Conservation (phyloP, 257 asterid species). For the Capsicum pubescens region DNA sequence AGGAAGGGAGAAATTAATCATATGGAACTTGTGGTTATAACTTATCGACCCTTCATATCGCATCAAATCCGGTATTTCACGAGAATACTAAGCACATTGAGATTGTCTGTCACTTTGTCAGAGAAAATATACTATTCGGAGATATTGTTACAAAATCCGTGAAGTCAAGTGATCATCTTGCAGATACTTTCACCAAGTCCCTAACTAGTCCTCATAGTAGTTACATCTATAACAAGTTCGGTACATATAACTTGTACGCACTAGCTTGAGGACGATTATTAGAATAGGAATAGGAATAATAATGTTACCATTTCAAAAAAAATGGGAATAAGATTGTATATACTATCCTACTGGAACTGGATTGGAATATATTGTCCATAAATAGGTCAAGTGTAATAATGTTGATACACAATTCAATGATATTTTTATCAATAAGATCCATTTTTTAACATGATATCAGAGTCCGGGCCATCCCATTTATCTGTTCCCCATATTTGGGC, state of each 20-base stretch:
- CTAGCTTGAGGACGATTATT: background rate
- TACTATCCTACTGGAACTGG: background rate
- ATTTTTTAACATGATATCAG: background rate
- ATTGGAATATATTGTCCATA: background rate
- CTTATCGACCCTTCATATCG: background rate
- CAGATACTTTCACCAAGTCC: background rate
- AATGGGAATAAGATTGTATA: background rate
- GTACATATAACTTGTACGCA: background rate
- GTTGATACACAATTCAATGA: background rate
- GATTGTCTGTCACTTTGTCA: background rate
- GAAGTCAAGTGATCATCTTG: background rate
- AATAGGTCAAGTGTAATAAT: background rate
- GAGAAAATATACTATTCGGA: background rate
- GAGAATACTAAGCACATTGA: background rate
- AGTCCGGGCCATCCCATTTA: background rate
- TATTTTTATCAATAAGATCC: background rate
- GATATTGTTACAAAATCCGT: background rate
- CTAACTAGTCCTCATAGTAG: background rate
- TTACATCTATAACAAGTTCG: background rate
- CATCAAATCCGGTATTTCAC: background rate
- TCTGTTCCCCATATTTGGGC: background rate
- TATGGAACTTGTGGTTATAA: background rate
- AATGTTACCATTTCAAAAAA: too few species aligned
- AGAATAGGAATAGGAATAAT: background rate
- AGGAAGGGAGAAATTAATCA: background rate